Evolutionary conservation across 2,329 filamentous ascomycete species (phyloP).

Genomic region (Stemphylium lycopersici): DNA sequence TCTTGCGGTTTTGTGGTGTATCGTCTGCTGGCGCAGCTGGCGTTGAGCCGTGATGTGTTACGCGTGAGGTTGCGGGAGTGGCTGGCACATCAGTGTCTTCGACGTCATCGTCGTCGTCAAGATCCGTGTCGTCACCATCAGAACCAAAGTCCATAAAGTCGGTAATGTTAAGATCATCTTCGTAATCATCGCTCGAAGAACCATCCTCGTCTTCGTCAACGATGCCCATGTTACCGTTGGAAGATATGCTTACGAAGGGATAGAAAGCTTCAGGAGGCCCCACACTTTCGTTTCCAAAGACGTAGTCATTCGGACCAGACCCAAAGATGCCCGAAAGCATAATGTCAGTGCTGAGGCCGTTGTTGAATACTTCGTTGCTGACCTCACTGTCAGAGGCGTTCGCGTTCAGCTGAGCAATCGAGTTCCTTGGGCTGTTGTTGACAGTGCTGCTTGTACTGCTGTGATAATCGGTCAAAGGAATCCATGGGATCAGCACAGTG

Average conservation of each 20-base stretch:
- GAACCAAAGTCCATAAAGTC: conserved; percentile 49
- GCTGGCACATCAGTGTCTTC: conserved; percentile 44
- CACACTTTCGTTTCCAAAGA: conserved; percentile 66
- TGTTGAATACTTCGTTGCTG: conserved; percentile 44
- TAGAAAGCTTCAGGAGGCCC: conserved; percentile 79
- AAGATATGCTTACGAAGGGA: conserved; percentile 63
- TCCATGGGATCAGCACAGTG: conserved; percentile 33
- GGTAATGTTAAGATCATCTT: conserved; percentile 55
- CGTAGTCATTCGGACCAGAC: conserved; percentile 50
- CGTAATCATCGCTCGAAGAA: conserved; percentile 62
- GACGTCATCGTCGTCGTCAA: conserved; percentile 43
- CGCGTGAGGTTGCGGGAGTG: conserved; percentile 43
- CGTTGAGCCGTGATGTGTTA: conserved; percentile 37
- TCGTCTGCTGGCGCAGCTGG: conserved; percentile 34
- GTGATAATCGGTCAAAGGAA: conserved; percentile 36
- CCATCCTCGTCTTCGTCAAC: conserved; percentile 63
- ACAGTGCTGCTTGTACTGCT: conserved; percentile 50
- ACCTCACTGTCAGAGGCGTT: conserved; percentile 50
- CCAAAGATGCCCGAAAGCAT: conserved; percentile 77
- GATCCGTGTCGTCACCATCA: conserved; percentile 43
- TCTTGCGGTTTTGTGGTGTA: conserved; percentile 35
- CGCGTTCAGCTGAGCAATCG: conserved; percentile 43
- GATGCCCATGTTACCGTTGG: conserved; percentile 63
- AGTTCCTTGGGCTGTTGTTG: conserved; percentile 48
- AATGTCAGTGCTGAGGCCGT: conserved; percentile 62